These are phyloP conservation scores for Lecanicillium sp. DNA, from an alignment of 2,329 filamentous ascomycete genomes.

Conservation along the genomic window DNA sequence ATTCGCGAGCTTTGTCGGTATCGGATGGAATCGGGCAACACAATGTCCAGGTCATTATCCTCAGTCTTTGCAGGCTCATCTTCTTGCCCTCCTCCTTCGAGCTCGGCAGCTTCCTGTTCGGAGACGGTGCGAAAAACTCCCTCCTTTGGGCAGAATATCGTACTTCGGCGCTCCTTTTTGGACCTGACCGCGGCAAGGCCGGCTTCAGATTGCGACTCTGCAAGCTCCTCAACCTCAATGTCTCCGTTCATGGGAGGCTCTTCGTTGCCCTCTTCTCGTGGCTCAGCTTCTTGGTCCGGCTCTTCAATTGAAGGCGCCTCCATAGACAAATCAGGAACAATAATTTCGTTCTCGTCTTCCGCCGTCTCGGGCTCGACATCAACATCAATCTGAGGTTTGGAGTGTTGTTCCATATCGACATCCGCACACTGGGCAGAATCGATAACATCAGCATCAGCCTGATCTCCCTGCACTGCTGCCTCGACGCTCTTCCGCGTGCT, in stretches of 20 bases:
- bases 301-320: conserved; percentile 11
- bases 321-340: conserved; percentile 3
- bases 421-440: background rate
- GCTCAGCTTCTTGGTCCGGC: conserved; percentile 11
- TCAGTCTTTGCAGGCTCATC: conserved; percentile 16
- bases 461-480: background rate
- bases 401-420: background rate
- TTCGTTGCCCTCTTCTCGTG: conserved; percentile 21
- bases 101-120: conserved; percentile 39
- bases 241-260: conserved; percentile 8
- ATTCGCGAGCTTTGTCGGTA: conserved; percentile 25
- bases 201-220: conserved; percentile 3
- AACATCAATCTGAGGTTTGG: background rate
- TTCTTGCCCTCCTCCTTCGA: conserved; percentile 17
- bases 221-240: too few relatives aligned
- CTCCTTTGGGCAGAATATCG: conserved; percentile 52
- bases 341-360: background rate
- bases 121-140: conserved; percentile 56
- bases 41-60: conserved; percentile 13
- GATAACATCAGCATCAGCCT: background rate
- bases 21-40: conserved; percentile 17
- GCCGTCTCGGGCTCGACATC: conserved; percentile 1
- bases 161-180: conserved; percentile 36
- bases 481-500: background rate
- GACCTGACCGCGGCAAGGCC: conserved; percentile 16